Conservation (phyloP, 768 basidiomycete species). For the Sporobolomyces phaffii region DNA sequence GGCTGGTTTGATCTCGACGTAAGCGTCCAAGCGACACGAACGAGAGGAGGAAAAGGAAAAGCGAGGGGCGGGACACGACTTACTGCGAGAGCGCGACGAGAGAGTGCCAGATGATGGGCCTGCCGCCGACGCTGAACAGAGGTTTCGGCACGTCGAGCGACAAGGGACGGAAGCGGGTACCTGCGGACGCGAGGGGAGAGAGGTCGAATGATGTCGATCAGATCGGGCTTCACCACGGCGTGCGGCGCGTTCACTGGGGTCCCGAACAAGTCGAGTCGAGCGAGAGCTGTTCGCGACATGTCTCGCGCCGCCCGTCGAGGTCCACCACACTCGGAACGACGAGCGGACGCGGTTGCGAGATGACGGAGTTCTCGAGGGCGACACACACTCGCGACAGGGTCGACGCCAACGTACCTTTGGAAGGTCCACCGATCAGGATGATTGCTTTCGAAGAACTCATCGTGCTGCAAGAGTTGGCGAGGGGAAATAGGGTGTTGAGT, state of each 20-base stretch:
- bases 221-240: background rate
- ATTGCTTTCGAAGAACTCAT: constrained; percentile 45
- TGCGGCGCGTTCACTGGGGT: background rate
- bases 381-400: background rate
- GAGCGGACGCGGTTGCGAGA: background rate
- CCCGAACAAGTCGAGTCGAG: too few species aligned
- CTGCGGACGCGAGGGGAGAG: background rate
- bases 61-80: background rate
- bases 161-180: constrained; percentile 35
- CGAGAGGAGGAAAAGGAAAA: background rate
- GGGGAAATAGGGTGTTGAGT: background rate
- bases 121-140: constrained; percentile 48
- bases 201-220: background rate
- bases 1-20: constrained; percentile 35
- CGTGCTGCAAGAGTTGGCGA: background rate
- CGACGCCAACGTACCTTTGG: constrained; percentile 43
- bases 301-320: too few species aligned
- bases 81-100: constrained; percentile 46
- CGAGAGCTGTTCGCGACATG: background rate
- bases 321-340: background rate
- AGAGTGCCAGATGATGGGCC: constrained; percentile 51
- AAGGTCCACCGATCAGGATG: constrained; percentile 48
- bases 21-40: too few species aligned
- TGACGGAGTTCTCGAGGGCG: background rate
- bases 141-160: constrained; percentile 47